Percentiles rank a stretch among this genome's conserved stretches.
Conservation (phyloP, 2,329 filamentous ascomycete species). For the Pseudogymnoascus sp. region DNA sequence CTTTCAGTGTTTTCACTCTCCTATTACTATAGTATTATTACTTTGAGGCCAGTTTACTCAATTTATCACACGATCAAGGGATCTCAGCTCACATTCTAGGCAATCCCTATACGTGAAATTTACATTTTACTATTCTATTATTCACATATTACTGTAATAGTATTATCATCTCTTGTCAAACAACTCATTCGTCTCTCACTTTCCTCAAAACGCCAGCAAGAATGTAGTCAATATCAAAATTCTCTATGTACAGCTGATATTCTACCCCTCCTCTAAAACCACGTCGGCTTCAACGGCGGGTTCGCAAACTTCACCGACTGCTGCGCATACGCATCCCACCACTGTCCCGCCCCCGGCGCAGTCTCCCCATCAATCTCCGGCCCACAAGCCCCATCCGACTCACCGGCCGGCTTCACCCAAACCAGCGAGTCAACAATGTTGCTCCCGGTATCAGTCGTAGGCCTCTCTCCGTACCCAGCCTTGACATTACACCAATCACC, state of each 20-base stretch:
- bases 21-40: neutral
- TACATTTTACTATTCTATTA: neutral
- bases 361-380: slow-evolving; percentile 22
- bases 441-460: slow-evolving; percentile 31
- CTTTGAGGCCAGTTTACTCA: neutral
- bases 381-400: slow-evolving; percentile 37
- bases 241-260: neutral
- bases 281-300: slow-evolving; percentile 17
- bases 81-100: neutral
- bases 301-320: slow-evolving; percentile 36
- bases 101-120: neutral
- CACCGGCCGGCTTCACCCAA: slow-evolving; percentile 40
- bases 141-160: neutral
- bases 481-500: slow-evolving; percentile 40
- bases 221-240: neutral
- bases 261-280: neutral
- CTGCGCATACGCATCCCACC: slow-evolving; percentile 37
- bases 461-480: slow-evolving; percentile 34
- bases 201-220: neutral
- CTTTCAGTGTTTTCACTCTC: neutral
- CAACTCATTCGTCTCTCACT: neutral
- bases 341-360: slow-evolving; percentile 34
- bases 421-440: slow-evolving; percentile 36
- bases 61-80: neutral
- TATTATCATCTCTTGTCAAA: neutral